phyloP scores from a whole-genome alignment of 2,329 filamentous ascomycete species.

The Claviceps africana region DNA sequence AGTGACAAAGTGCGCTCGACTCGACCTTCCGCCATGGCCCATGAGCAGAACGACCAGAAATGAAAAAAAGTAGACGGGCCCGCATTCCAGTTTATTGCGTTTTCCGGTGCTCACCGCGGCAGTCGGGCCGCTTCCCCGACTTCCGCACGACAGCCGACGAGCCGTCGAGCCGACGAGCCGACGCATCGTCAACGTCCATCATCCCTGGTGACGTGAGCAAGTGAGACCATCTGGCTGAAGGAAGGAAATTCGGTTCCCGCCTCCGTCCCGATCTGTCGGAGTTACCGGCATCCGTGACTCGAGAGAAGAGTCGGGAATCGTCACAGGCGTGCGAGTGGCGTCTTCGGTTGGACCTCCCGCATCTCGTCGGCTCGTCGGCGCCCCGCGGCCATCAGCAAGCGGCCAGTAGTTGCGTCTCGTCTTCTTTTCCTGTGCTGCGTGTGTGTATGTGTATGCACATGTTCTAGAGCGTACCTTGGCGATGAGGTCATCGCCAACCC shows the following conservation, averaged over 20 bases:
- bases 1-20: too few relatives aligned
- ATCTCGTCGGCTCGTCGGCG: too few relatives aligned
- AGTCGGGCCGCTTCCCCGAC: background rate
- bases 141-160: background rate
- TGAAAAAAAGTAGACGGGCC: background rate
- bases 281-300: background rate
- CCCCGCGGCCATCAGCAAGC: too few relatives aligned
- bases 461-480: background rate
- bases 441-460: background rate
- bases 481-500: conserved; percentile 4
- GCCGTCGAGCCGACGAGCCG: conserved; percentile 1
- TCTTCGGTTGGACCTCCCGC: background rate
- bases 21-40: too few relatives aligned
- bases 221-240: too few relatives aligned
- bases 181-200: background rate
- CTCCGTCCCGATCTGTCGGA: too few relatives aligned
- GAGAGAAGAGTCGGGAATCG: background rate
- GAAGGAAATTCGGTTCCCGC: too few relatives aligned
- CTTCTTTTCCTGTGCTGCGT: too few relatives aligned
- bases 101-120: background rate
- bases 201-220: too few relatives aligned
- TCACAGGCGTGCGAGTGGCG: background rate
- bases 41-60: too few relatives aligned
- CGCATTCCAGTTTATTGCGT: background rate
- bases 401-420: background rate